Conservation (phyloP, 306 rosid genomes). For the Delonix regia region DNA sequence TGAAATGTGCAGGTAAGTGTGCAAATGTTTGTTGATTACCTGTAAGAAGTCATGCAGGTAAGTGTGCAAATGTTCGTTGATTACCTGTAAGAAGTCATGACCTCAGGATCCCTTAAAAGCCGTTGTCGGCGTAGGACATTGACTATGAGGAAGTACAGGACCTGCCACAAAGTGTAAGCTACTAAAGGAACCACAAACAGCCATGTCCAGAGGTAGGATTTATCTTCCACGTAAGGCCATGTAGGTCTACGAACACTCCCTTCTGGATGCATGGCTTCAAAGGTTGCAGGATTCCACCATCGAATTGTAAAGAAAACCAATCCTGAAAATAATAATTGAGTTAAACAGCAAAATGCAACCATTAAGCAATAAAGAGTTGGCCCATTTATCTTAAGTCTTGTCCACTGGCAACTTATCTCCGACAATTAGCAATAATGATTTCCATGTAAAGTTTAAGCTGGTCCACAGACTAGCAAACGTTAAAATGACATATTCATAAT, state of each 20-base stretch:
- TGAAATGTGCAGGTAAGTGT: background rate
- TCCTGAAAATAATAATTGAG: constrained; percentile 52
- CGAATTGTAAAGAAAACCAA: constrained; percentile 90
- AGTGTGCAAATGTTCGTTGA: background rate
- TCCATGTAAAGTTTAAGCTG: constrained; percentile 2
- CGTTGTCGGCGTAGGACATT: constrained; percentile 83
- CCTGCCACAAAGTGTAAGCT: constrained; percentile 87
- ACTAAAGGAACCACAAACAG: constrained; percentile 78
- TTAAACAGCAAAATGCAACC: background rate
- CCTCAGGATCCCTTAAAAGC: constrained; percentile 86
- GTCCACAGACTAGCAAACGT: background rate
- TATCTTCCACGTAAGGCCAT: constrained; percentile 89
- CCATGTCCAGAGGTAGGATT: constrained; percentile 78
- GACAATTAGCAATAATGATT: background rate
- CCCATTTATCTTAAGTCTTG: constrained; percentile 4
- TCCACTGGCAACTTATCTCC: constrained; percentile 10
- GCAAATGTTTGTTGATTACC: constrained; percentile 44
- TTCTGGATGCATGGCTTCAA: constrained; percentile 84
- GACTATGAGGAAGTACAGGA: constrained; percentile 84
- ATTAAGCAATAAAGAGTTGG: constrained; percentile 29
- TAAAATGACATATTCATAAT: background rate
- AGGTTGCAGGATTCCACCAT: constrained; percentile 87
- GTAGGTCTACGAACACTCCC: constrained; percentile 63
- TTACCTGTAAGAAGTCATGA: constrained; percentile 94
- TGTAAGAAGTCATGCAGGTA: constrained; percentile 95